These are phyloP conservation scores for Detonula confervacea DNA, from an alignment of 352 stramenopile genomes.

Conservation along the genomic window DNA sequence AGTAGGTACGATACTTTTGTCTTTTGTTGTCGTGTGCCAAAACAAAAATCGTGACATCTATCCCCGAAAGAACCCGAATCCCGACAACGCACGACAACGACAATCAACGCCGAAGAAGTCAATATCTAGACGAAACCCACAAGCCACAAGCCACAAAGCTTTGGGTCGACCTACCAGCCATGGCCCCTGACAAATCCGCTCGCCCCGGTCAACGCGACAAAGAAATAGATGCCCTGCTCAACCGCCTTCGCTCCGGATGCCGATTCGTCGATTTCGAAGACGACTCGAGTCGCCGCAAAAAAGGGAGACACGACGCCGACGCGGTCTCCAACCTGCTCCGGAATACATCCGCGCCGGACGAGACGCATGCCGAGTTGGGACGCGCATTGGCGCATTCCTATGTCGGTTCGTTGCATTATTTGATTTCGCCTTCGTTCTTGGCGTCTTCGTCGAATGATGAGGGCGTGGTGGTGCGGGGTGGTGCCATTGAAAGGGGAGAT, in stretches of 20 bases:
- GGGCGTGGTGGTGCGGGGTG: not conserved
- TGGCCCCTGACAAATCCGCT: not conserved
- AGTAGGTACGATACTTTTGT: too few relatives aligned
- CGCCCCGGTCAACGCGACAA: conserved; percentile 6
- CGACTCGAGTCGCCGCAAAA: not conserved
- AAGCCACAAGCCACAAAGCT: too few relatives aligned
- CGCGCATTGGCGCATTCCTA: conserved; percentile 37
- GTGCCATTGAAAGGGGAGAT: conserved; percentile 16
- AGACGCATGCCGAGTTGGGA: conserved; percentile 43
- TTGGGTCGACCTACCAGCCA: too few relatives aligned
- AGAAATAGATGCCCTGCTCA: conserved; percentile 46
- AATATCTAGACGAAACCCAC: too few relatives aligned
- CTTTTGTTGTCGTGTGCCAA: too few relatives aligned
- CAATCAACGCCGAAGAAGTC: too few relatives aligned
- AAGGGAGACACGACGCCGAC: not conserved
- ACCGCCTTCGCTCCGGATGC: conserved; percentile 48
- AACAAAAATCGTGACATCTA: too few relatives aligned
- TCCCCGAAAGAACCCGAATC: too few relatives aligned
- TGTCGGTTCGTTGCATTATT: conserved; percentile 16
- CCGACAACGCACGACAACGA: too few relatives aligned
- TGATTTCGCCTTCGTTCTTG: not conserved
- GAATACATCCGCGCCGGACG: conserved; percentile 38
- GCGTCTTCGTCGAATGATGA: conserved; percentile 2
- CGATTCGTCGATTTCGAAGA: conserved; percentile 35
- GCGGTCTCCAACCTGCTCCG: conserved; percentile 23